Percentiles rank a stretch among this genome's conserved stretches.
These are phyloP conservation scores for Melampsora abietis-canadensis DNA, from an alignment of 1,284 basidiomycete species.

Conservation along the genomic window DNA sequence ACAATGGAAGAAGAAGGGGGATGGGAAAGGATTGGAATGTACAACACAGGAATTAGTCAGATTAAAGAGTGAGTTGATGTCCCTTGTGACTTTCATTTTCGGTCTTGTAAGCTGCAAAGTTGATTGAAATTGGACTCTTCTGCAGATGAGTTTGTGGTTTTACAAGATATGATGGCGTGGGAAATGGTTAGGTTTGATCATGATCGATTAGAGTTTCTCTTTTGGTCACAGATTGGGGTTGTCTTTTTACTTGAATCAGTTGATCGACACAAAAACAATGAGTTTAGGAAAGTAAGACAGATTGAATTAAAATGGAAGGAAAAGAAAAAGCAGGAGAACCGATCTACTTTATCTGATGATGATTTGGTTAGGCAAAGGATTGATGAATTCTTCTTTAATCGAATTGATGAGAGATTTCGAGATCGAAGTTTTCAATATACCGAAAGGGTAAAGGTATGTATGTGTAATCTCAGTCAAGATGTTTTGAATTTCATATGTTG, in stretches of 20 bases:
- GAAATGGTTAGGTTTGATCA: slow-evolving; percentile 31
- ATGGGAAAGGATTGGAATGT: slow-evolving; percentile 27
- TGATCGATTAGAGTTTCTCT: slow-evolving; percentile 21
- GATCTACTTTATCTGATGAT: neutral
- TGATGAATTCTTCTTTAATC: slow-evolving; percentile 33
- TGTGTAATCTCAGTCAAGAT: neutral
- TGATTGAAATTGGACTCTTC: neutral
- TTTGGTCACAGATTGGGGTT: slow-evolving; percentile 4
- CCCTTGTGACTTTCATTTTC: neutral
- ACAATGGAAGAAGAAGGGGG: slow-evolving; percentile 15
- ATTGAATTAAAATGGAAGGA: slow-evolving; percentile 24
- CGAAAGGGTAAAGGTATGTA: slow-evolving; percentile 25
- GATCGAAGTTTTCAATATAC: neutral
- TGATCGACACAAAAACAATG: neutral
- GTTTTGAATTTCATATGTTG: neutral
- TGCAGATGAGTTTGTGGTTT: slow-evolving; percentile 25
- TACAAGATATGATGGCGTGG: slow-evolving; percentile 39
- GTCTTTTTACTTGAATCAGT: slow-evolving; percentile 17
- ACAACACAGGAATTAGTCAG: slow-evolving; percentile 30
- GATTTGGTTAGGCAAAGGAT: neutral
- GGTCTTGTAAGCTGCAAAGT: neutral
- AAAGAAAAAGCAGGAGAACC: neutral
- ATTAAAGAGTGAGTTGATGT: slow-evolving; percentile 25
- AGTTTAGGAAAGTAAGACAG: slow-evolving; percentile 7
- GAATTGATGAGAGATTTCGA: slow-evolving; percentile 10